Conservation (phyloP, 2,329 filamentous ascomycete genomes). For the Lecanicillium sp. region DNA sequence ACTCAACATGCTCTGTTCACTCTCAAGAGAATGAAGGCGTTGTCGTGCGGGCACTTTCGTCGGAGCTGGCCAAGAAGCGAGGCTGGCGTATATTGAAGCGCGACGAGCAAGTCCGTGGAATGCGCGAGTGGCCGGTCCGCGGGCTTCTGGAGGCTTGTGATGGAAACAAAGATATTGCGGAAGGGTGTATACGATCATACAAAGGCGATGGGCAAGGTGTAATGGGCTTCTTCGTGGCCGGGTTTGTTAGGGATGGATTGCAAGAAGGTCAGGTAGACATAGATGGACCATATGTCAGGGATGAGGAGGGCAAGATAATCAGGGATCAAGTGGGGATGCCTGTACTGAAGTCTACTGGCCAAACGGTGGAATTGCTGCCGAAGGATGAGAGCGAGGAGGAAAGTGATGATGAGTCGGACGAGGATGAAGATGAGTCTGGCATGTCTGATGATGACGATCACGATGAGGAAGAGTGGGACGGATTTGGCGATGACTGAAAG, state of each 20-base stretch:
- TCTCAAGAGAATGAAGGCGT: slow-evolving; percentile 83
- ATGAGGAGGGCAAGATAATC: slow-evolving; percentile 44
- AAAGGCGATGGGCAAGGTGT: slow-evolving; percentile 75
- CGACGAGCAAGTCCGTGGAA: slow-evolving; percentile 64
- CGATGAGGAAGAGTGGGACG: not conserved
- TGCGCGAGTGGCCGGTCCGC: slow-evolving; percentile 66
- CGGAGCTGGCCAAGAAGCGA: slow-evolving; percentile 51
- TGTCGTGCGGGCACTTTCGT: slow-evolving; percentile 62
- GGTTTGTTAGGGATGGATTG: slow-evolving; percentile 48
- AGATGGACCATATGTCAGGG: slow-evolving; percentile 45
- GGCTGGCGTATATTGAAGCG: slow-evolving; percentile 74
- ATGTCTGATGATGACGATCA: not conserved
- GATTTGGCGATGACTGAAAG: slow-evolving; percentile 1
- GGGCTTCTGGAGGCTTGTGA: slow-evolving; percentile 43
- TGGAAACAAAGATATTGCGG: slow-evolving; percentile 47
- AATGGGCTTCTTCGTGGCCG: slow-evolving; percentile 95
- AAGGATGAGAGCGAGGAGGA: slow-evolving; percentile 11
- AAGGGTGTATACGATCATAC: slow-evolving; percentile 74
- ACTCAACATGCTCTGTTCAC: slow-evolving; percentile 90
- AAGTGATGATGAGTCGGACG: slow-evolving; percentile 19
- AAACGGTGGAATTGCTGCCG: slow-evolving; percentile 16
- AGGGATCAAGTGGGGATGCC: slow-evolving; percentile 31
- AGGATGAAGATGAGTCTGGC: slow-evolving; percentile 21
- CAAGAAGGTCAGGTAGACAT: slow-evolving; percentile 12
- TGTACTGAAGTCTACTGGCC: slow-evolving; percentile 26